These are phyloP conservation scores for Russula vinacea DNA, from an alignment of 768 basidiomycete species.

Conservation along the genomic window DNA sequence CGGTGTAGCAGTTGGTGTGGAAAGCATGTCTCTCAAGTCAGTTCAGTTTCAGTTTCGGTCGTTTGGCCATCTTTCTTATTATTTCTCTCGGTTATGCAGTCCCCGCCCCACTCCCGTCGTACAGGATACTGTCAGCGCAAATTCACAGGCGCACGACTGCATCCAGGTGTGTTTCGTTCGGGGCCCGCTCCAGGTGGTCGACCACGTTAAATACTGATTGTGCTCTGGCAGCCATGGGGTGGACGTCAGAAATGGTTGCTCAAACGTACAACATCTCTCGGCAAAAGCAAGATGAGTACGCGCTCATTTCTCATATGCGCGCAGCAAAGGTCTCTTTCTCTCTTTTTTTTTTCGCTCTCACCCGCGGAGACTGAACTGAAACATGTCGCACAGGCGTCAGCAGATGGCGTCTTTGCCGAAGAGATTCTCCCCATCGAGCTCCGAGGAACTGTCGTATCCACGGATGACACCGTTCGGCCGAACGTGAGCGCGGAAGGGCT, in stretches of 20 bases:
- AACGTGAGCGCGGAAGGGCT: slow-evolving; percentile 80
- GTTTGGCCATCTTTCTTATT: slow-evolving; percentile 24
- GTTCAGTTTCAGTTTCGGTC: slow-evolving; percentile 45
- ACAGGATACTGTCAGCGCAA: slow-evolving; percentile 51
- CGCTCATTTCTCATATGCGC: slow-evolving; percentile 80
- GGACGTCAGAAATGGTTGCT: slow-evolving; percentile 93
- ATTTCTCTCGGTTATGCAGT: slow-evolving; percentile 39
- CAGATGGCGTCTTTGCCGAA: slow-evolving; percentile 69
- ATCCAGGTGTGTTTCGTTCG: slow-evolving; percentile 50
- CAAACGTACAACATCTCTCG: slow-evolving; percentile 72
- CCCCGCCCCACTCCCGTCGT: slow-evolving; percentile 73
- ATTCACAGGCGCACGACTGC: slow-evolving; percentile 69
- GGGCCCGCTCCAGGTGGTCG: not conserved
- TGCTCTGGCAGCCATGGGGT: slow-evolving; percentile 72
- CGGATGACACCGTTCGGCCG: slow-evolving; percentile 84
- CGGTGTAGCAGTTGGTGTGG: slow-evolving; percentile 79
- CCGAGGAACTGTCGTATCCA: slow-evolving; percentile 59
- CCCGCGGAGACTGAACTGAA: not conserved
- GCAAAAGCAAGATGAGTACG: slow-evolving; percentile 84
- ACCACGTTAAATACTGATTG: slow-evolving; percentile 13
- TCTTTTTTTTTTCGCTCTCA: slow-evolving; percentile 7
- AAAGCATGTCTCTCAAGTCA: slow-evolving; percentile 83
- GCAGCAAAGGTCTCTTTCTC: slow-evolving; percentile 52
- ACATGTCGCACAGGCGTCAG: slow-evolving; percentile 48
- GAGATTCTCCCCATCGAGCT: slow-evolving; percentile 89